These are phyloP conservation scores for Cornus controversa DNA, from an alignment of 148 eudicot genomes.

Conservation along the genomic window DNA sequence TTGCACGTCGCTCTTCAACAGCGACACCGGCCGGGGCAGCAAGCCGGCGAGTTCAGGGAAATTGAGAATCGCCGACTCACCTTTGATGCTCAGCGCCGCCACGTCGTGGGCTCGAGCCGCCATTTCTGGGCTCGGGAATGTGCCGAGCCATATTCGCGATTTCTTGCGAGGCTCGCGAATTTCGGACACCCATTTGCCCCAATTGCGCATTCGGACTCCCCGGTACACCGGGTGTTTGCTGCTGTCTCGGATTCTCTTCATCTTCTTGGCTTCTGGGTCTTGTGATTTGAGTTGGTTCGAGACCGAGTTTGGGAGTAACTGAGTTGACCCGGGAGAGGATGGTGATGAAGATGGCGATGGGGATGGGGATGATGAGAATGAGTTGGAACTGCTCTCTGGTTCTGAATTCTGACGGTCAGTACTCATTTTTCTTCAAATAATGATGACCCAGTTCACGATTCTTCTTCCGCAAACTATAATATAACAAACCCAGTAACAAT, in stretches of 20 bases:
- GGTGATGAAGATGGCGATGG: not conserved
- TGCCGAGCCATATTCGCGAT: constrained; percentile 90
- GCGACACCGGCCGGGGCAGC: constrained; percentile 60
- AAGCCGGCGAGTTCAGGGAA: constrained; percentile 65
- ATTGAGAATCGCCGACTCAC: constrained; percentile 64
- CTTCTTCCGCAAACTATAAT: too few relatives aligned
- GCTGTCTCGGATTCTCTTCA: constrained; percentile 22
- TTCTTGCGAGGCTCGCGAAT: constrained; percentile 78
- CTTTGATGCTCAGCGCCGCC: constrained; percentile 75
- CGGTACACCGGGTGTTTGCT: constrained; percentile 65
- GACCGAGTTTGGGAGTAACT: not conserved
- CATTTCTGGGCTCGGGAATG: constrained; percentile 82
- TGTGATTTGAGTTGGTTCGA: not conserved
- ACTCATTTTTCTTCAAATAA: not conserved
- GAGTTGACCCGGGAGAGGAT: not conserved
- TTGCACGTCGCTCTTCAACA: constrained; percentile 60
- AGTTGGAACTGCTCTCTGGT: constrained; percentile 13
- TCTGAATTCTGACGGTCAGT: constrained; percentile 5
- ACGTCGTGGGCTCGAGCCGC: constrained; percentile 95
- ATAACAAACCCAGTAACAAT: not conserved
- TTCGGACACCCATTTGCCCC: constrained; percentile 98
- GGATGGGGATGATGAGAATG: constrained; percentile 7
- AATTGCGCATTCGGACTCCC: constrained; percentile 76
- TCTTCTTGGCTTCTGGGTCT: constrained; percentile 3
- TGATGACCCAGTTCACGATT: not conserved